Percentiles rank a stretch among this genome's conserved stretches.
Conservation (phyloP, 768 basidiomycete species). For the Lepiota venenata region DNA sequence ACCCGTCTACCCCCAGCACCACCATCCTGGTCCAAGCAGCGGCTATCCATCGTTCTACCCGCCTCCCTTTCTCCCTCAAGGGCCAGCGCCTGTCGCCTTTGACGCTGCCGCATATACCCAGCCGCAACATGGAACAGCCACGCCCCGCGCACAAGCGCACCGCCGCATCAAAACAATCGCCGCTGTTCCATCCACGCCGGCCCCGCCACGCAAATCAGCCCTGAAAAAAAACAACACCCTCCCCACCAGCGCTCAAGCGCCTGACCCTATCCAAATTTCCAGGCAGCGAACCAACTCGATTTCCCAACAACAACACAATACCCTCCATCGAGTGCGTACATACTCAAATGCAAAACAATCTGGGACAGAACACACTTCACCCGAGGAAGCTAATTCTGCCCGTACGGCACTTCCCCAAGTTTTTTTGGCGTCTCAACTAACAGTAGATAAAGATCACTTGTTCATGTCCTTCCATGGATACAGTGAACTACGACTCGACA, state of each 20-base stretch:
- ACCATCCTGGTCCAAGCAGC: conserved; percentile 16
- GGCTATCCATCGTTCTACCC: conserved; percentile 4
- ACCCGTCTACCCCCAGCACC: conserved; percentile 26
- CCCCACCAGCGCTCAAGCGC: conserved; percentile 1
- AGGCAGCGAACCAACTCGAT: conserved; percentile 12
- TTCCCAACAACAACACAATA: conserved; percentile 7
- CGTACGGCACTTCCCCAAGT: background rate
- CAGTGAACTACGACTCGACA: conserved; percentile 61
- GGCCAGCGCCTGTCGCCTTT: conserved; percentile 20
- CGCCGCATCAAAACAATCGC: conserved; percentile 4
- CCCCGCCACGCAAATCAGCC: conserved; percentile 13
- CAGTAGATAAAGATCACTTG: conserved; percentile 55
- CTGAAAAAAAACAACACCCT: conserved; percentile 10
- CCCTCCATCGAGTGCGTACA: conserved; percentile 12
- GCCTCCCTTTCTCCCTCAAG: conserved; percentile 9
- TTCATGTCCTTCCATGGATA: conserved; percentile 66
- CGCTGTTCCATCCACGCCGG: conserved; percentile 4
- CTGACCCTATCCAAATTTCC: conserved; percentile 5
- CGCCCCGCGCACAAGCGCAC: background rate
- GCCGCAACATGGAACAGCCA: conserved; percentile 2
- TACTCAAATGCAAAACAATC: conserved; percentile 12
- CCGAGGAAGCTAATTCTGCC: conserved; percentile 3
- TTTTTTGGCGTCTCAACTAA: background rate
- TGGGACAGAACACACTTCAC: conserved; percentile 1
- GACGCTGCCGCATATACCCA: conserved; percentile 27